These are phyloP conservation scores for Priceomyces castillae DNA, from an alignment of 805 yeast species.

Conservation along the genomic window DNA sequence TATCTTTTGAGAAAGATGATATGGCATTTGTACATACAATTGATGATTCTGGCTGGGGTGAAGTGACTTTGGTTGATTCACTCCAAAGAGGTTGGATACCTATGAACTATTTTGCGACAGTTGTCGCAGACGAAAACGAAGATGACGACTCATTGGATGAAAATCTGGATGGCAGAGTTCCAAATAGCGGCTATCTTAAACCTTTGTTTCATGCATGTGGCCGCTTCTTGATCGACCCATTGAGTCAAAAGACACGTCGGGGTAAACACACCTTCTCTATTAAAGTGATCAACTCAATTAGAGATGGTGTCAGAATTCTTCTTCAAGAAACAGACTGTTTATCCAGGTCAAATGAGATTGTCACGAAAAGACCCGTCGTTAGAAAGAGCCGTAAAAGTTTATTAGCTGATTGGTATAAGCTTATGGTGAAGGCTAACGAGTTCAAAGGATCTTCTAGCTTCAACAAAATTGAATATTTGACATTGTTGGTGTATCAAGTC, in stretches of 20 bases:
- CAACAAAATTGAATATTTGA: conserved; percentile 59
- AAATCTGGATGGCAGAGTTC: conserved; percentile 30
- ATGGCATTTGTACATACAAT: conserved; percentile 75
- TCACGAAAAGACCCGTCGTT: conserved; percentile 58
- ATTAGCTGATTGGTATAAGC: conserved; percentile 76
- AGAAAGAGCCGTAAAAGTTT: conserved; percentile 64
- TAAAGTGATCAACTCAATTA: conserved; percentile 56
- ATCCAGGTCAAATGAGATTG: conserved; percentile 69
- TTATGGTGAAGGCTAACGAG: conserved; percentile 74
- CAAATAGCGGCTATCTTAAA: conserved; percentile 49
- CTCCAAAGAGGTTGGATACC: conserved; percentile 82
- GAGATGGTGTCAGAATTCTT: conserved; percentile 69
- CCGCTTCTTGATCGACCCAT: conserved; percentile 61
- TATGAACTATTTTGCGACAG: conserved; percentile 66
- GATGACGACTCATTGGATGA: conserved; percentile 24
- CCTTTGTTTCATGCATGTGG: conserved; percentile 63
- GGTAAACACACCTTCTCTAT: conserved; percentile 54
- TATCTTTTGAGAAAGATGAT: conserved; percentile 67
- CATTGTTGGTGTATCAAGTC: conserved; percentile 64
- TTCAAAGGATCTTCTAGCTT: conserved; percentile 61
- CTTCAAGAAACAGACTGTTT: conserved; percentile 69
- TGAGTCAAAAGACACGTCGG: conserved; percentile 42
- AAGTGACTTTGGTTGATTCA: conserved; percentile 65
- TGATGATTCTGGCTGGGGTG: conserved; percentile 87
- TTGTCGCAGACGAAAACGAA: conserved; percentile 29